Base-by-base conservation (phyloP, 139 green algal species). In the Tetraselmis chui region DNA sequence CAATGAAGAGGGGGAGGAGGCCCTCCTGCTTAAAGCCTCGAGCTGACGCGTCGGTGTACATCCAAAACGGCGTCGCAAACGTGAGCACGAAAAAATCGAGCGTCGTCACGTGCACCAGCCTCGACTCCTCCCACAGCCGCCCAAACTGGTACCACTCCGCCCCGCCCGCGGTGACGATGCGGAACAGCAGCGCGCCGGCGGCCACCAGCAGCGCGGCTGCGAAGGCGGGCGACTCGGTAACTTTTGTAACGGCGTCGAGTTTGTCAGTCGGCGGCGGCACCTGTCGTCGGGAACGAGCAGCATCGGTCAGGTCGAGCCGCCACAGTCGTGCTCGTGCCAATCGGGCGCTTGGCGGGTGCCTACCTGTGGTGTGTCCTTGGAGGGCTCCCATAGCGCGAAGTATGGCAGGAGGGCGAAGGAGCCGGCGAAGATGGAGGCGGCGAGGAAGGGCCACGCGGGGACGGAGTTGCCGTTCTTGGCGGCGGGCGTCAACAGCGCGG, bases 11-110 rank as follows among this genome's bases (percentile, higher is more conserved):
- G 45, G 45, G 45, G 11, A 67, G 45, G 45, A 67, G 45, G 45
- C 45, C 45, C 45, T 67, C 11, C 45, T 67, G 45, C 45, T 67
- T 67, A 18, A 67, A 67, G 45, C 45, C 45, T 25, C 45, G 45
- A 18, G 45, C 45, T 18, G 45, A 25, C 18, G 77, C 77, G n/a
- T 80, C 77, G 28, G 45, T 80, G 28, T 59, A 80, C 28, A 80
- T 32, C 77, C 77, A 80, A 32, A 80, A 80, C 28, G 77, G 77
- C n/a, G 77, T 32, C 23, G 32, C 24, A 5, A 80, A 32, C 31
- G 77, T 80, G 2, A 80, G 29, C 24, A 80, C 77, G 77, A 31
- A 31, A 31, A 80, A 80, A 29, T 80, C 77, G 24, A 80, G 77
- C 2, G 77, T 59, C 2, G 77, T 27, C 2, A 80, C 77, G 77